Evolutionary conservation across 2,329 filamentous ascomycete species (phyloP).

Genomic region (Fusarium sp.): DNA sequence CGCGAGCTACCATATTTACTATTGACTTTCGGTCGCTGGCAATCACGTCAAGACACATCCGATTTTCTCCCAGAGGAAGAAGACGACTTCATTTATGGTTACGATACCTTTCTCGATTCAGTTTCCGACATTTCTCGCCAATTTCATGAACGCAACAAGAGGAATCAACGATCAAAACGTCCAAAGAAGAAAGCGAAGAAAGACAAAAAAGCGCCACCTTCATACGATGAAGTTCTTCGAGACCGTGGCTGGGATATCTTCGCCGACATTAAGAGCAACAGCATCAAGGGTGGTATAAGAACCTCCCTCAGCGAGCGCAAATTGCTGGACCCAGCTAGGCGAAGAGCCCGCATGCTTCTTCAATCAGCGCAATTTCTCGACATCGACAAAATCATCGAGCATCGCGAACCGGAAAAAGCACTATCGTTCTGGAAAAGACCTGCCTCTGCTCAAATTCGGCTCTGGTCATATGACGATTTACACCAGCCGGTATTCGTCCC

Average conservation of each 20-base stretch:
- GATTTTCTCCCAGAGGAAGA: conserved; percentile 39
- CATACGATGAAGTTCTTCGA: conserved; percentile 36
- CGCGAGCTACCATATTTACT: conserved; percentile 49
- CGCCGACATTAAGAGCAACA: conserved; percentile 37
- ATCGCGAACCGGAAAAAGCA: conserved; percentile 40
- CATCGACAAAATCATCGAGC: conserved; percentile 51
- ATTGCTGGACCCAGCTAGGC: conserved; percentile 3
- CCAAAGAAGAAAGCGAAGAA: background rate
- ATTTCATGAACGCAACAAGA: conserved; percentile 42
- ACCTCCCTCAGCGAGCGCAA: conserved; percentile 13
- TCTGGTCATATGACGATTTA: conserved; percentile 9
- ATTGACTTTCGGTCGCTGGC: conserved; percentile 47
- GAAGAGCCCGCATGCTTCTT: conserved; percentile 44
- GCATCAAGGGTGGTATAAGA: background rate
- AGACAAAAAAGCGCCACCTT: conserved; percentile 9
- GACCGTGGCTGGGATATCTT: conserved; percentile 37
- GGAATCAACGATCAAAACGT: background rate
- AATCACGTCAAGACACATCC: conserved; percentile 27
- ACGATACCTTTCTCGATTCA: conserved; percentile 52
- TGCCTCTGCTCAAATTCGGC: conserved; percentile 38
- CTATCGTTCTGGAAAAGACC: conserved; percentile 40
- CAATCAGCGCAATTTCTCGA: conserved; percentile 49
- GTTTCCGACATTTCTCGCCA: conserved; percentile 45
- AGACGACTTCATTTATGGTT: conserved; percentile 48
- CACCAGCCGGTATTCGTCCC: conserved; percentile 32